phyloP scores from a whole-genome alignment of 208 protist species.

The Trypanosoma mega region DNA sequence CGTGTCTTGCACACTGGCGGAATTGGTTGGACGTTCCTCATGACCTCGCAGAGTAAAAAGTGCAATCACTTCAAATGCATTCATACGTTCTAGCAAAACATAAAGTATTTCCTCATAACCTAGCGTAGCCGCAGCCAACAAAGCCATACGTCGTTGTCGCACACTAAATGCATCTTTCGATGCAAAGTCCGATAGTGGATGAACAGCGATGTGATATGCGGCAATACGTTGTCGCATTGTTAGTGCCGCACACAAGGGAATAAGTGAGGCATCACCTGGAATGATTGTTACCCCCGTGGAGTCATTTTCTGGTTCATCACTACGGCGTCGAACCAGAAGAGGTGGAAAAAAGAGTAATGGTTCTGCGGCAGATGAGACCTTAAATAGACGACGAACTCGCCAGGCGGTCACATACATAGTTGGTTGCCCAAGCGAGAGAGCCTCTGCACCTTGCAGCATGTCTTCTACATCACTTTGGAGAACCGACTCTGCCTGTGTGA shows the following conservation, averaged over 20 bases:
- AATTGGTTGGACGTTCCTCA: neutral
- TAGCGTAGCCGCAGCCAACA: slow-evolving; percentile 59
- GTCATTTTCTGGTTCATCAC: slow-evolving; percentile 36
- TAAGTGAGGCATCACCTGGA: slow-evolving; percentile 48
- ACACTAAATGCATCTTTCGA: slow-evolving; percentile 20
- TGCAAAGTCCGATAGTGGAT: slow-evolving; percentile 60
- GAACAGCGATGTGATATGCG: slow-evolving; percentile 60
- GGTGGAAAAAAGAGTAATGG: slow-evolving; percentile 51
- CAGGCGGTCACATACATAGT: slow-evolving; percentile 6
- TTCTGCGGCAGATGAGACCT: slow-evolving; percentile 23
- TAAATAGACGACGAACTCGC: slow-evolving; percentile 17
- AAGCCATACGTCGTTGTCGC: slow-evolving; percentile 50
- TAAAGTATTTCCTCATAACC: slow-evolving; percentile 70
- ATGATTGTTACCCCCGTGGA: slow-evolving; percentile 35
- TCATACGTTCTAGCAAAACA: slow-evolving; percentile 68
- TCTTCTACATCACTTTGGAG: slow-evolving; percentile 4
- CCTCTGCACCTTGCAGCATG: slow-evolving; percentile 1
- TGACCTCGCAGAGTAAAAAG: slow-evolving; percentile 43
- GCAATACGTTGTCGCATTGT: slow-evolving; percentile 47
- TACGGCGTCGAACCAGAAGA: slow-evolving; percentile 48
- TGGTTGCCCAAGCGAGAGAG: slow-evolving; percentile 9
- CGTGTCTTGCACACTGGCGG: neutral
- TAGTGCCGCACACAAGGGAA: slow-evolving; percentile 61
- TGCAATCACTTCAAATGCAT: slow-evolving; percentile 55
- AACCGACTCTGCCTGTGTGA: slow-evolving; percentile 17